Base-by-base conservation (phyloP, 345 rosid genomes). In the Aquilaria malaccensis region DNA sequence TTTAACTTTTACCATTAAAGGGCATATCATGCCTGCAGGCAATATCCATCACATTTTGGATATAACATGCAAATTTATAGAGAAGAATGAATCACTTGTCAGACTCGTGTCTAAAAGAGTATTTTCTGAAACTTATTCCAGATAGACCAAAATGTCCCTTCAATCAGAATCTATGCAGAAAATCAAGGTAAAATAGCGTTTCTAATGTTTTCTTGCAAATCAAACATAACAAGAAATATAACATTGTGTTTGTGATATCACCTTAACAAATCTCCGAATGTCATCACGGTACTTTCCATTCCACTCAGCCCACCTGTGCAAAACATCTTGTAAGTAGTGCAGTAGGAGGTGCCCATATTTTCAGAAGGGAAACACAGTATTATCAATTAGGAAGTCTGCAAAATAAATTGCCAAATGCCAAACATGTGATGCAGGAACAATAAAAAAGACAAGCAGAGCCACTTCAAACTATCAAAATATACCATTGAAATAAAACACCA, bases 271-370 rank as follows among this genome's bases (percentile, higher is more conserved):
- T 72, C 69, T 83, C 76, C 94, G 80, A 7, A 87, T 54, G 76
- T 87, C 97, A 52, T 93, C 98, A 51, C 97, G 91, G 68, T 93
- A 93, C 78, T 79, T 93, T 50, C 98, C 98, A 56, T 93, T 89
- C 98, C 96, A 93, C 79, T 89, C 97, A 56, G 89, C 97, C 98
- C 96, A 89, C 79, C 97, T 93, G 80, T 83, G 68, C 41, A 63
- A 63, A 15, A 62, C 33, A 72, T 52, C 22, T 33, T 37, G 43
- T 31, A 48, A 70, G 56, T 45, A 45, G 33, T 13, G 13, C n/a
- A 56, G 60, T 59, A 63, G 7, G 15, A 62, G 64, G 47, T 49
- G 9, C 50, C 49, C 6, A 52, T 10, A 22, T 48, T 53, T 45
- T 58, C 52, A 13, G 13, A 10, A 56, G 14, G 29, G 13, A 45